Base-by-base conservation (phyloP, 192 early-diverging fungal species). In the Mortierella antarctica region DNA sequence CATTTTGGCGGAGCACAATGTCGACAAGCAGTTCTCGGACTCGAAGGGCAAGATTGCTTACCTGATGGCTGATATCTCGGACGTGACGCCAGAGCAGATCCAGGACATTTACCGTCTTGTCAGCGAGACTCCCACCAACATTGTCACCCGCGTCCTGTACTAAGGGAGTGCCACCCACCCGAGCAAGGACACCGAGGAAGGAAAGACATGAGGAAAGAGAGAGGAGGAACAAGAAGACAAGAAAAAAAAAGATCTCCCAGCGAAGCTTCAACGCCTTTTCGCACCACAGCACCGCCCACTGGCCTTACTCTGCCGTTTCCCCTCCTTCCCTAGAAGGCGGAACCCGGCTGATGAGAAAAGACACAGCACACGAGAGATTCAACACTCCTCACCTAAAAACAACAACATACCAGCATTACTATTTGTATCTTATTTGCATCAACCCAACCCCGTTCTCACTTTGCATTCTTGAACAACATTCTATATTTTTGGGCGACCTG, bases 21-120 rank as follows among this genome's bases (percentile, higher is more conserved):
- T 99, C 60, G 97, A 98, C 78, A 99, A 99, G 89, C 98, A 99
- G 86, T 95, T 94, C 74, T 96, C 95, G 62, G 97, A 99, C 83
- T 96, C 95, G 8, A 93, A 94, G 84, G 97, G 95, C 56, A 87
- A 91, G 45, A 91, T 99, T 73, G 96, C 94, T 8, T 99, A 99
- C 82, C 84, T 99, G 62, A 95, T 98, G 92, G 98, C 96, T 50
- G 97, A 99, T 85, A 89, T 99, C 54, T 90, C 88, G n/a, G 88
- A 97, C 52, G 93, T 95, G 13, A 82, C 89, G 17, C 83, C 86
- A 0, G 86, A 89, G 39, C 89, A 93, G 62, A 91, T 95, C 66
- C 85, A 87, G 56, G 85, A 87, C 7, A 89, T 95, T 42, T 92
- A 95, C 72, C 78, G 89, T 52, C 78, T 80, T 14, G 86, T 95